Evolutionary conservation across 495 filamentous ascomycete genomes (phyloP), one percentile per base, ranked within the genome.

Genomic region (Podospora australis): DNA sequence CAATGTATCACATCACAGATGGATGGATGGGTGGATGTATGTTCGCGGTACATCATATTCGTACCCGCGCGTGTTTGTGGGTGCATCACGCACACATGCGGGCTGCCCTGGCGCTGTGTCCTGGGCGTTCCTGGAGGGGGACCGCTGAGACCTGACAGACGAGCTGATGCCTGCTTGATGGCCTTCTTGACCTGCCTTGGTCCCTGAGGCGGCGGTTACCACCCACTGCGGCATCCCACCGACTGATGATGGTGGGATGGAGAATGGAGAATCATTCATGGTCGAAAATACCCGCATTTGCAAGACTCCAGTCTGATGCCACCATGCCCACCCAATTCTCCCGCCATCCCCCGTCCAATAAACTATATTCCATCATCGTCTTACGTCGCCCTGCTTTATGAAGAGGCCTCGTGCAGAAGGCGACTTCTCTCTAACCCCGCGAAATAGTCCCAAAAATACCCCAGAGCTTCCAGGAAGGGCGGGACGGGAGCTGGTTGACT

Each of bases 381-480:
- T 36, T 36, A 36, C 32, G 32, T 36, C 32, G 32, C 32, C 32
- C 32, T 36, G 32, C 32, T 36, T 36, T 36, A 36, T 36, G 19
- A n/a, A 36, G 32, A 36, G 32, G 32, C 39, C 14, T 49, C 32
- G 24, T 42, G 41, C 39, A 51, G 48, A n/a, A n/a, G n/a, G n/a
- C 32, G 19, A 13, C 32, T 36, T 36, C n/a, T n/a, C n/a, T n/a
- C n/a, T n/a, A n/a, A n/a, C n/a, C 32, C 32, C 32, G n/a, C 32
- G 14, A 36, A 16, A 36, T 17, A 16, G 13, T 6, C 1, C 5
- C 14, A 36, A 36, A 36, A 36, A 36, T 36, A 36, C n/a, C n/a
- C n/a, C n/a, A n/a, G n/a, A n/a, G n/a, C n/a, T n/a, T n/a, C n/a
- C n/a, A n/a, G 32, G 6, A 36, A 13, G n/a, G 6, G 32, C n/a